Percentiles rank a stretch among this genome's conserved stretches.
Evolutionary conservation across 2,329 filamentous ascomycete genomes (phyloP).

Genomic region (Calonectria pseudoreteaudii): DNA sequence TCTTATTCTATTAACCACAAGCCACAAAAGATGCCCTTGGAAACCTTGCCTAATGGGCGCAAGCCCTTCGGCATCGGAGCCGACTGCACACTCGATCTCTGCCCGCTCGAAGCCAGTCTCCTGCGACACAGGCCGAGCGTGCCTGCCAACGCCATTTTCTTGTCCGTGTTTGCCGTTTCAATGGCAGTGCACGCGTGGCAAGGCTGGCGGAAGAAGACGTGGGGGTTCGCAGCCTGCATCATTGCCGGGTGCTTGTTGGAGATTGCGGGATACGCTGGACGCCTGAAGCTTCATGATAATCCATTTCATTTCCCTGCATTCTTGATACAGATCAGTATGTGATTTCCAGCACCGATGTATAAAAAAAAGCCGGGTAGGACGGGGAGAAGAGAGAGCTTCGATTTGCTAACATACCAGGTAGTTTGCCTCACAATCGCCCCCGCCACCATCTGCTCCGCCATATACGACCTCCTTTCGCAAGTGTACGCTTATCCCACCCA

Average conservation of each 20-base stretch:
- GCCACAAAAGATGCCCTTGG: slow-evolving; percentile 19
- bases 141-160: slow-evolving; percentile 34
- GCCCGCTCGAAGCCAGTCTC: slow-evolving; percentile 39
- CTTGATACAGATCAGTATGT: slow-evolving; percentile 72
- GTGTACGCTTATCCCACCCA: slow-evolving; percentile 34
- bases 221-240: slow-evolving; percentile 61
- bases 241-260: slow-evolving; percentile 66
- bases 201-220: slow-evolving; percentile 32
- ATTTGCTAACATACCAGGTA: slow-evolving; percentile 18
- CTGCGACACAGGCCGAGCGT: slow-evolving; percentile 39
- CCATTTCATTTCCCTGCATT: slow-evolving; percentile 69
- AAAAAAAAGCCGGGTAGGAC: too few species aligned
- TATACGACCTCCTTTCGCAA: slow-evolving; percentile 44
- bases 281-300: slow-evolving; percentile 66
- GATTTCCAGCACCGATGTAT: not conserved
- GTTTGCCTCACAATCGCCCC: slow-evolving; percentile 49
- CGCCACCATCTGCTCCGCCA: slow-evolving; percentile 45
- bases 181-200: slow-evolving; percentile 34
- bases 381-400: not conserved
- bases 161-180: slow-evolving; percentile 34
- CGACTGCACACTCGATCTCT: slow-evolving; percentile 41
- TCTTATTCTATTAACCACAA: not conserved
- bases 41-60: slow-evolving; percentile 34
- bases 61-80: slow-evolving; percentile 38
- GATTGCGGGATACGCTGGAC: slow-evolving; percentile 70